These are phyloP conservation scores for Naganishia randhawae DNA, from an alignment of 768 basidiomycete genomes.

Conservation along the genomic window DNA sequence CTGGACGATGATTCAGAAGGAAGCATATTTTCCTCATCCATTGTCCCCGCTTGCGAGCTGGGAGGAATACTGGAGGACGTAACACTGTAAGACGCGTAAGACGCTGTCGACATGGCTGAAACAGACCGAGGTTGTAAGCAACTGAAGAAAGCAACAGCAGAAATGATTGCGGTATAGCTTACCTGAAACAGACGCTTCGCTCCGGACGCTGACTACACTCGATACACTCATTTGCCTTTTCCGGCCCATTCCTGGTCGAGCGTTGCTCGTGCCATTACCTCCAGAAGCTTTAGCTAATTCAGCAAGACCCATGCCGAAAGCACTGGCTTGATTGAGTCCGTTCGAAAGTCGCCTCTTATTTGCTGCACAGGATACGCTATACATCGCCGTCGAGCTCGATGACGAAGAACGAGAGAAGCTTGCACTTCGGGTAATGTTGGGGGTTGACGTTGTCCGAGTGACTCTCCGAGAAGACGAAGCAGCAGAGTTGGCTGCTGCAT, in stretches of 20 bases:
- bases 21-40: not conserved
- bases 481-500: not conserved
- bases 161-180: not conserved
- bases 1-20: not conserved
- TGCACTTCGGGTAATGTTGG: slow-evolving; percentile 9
- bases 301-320: slow-evolving; percentile 15
- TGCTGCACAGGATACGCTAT: slow-evolving; percentile 7
- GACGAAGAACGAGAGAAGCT: slow-evolving; percentile 8
- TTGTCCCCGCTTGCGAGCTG: not conserved
- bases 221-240: slow-evolving; percentile 27
- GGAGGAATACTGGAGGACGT: not conserved
- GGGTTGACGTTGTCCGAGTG: slow-evolving; percentile 10
- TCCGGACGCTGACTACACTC: slow-evolving; percentile 25
- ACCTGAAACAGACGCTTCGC: slow-evolving; percentile 25
- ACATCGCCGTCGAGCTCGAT: slow-evolving; percentile 7
- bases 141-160: not conserved
- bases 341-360: slow-evolving; percentile 13
- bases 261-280: no score
- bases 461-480: slow-evolving; percentile 10
- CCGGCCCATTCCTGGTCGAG: slow-evolving; percentile 16
- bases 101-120: slow-evolving; percentile 11
- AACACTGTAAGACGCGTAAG: slow-evolving; percentile 20
- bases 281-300: slow-evolving; percentile 18
- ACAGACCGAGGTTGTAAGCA: not conserved
- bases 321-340: slow-evolving; percentile 2